phyloP scores from a whole-genome alignment of 495 filamentous ascomycete species.

The Tetracladium setigerum region DNA sequence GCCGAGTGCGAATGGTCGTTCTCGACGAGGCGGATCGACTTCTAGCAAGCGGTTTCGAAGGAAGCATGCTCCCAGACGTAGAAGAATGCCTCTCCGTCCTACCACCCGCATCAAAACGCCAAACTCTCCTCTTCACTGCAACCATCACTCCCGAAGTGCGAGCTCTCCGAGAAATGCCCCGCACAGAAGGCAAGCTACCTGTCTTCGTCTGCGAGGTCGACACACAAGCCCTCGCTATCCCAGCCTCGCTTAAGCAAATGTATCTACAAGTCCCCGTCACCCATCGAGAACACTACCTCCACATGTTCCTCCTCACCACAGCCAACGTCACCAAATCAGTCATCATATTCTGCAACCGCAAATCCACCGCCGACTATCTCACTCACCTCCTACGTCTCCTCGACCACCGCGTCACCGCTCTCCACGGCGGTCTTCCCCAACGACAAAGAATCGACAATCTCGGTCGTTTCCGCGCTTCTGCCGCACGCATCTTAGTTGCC shows the following conservation, averaged over 20 bases:
- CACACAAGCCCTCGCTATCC: constrained; percentile 64
- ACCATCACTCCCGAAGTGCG: constrained; percentile 91
- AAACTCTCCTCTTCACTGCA: constrained; percentile 93
- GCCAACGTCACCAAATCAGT: constrained; percentile 62
- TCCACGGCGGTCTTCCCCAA: constrained; percentile 83
- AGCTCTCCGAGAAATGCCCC: constrained; percentile 67
- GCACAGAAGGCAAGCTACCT: constrained; percentile 56
- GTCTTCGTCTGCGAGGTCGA: constrained; percentile 86
- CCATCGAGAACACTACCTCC: constrained; percentile 88
- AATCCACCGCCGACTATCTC: constrained; percentile 77
- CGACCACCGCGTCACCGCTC: constrained; percentile 79
- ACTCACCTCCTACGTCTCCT: constrained; percentile 79
- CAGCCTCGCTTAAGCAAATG: constrained; percentile 70
- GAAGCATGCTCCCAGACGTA: constrained; percentile 89
- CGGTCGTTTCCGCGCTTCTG: constrained; percentile 83
- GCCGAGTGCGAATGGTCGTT: constrained; percentile 74
- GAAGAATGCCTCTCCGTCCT: constrained; percentile 77
- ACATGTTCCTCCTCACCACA: constrained; percentile 77
- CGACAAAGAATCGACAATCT: constrained; percentile 78
- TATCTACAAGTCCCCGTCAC: constrained; percentile 83
- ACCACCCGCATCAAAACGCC: constrained; percentile 62
- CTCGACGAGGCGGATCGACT: constrained; percentile 96
- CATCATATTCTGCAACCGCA: constrained; percentile 95
- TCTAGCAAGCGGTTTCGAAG: constrained; percentile 57
- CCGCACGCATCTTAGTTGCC: constrained; percentile 83